Evolutionary conservation across 1,139 yeast species (phyloP), one percentile per base, ranked within the genome.

Genomic region (Suhomyces bribrorum): DNA sequence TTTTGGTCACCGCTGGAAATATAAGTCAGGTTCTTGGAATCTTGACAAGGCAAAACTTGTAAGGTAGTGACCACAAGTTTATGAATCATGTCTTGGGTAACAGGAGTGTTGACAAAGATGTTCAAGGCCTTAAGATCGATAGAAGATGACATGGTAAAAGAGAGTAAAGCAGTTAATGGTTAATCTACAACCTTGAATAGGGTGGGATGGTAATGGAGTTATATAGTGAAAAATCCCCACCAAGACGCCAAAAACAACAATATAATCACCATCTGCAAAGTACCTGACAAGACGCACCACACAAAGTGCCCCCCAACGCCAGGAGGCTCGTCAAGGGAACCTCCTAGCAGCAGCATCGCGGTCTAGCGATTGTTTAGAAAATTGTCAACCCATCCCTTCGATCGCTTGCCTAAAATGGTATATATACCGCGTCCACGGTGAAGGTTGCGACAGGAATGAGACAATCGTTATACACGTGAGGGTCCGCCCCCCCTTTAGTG

Each of bases 1-100:
- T 64, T 69, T 22, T 64, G 57, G 40, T 58, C 61, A 32, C 53
- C 48, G 13, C 51, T 52, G 15, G 56, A 44, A 18, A 41, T 42
- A 48, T 70, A 65, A 24, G 66, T 52, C 11, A 65, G 59, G 31
- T 45, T 46, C 38, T 60, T 60, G 35, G 65, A 57, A 37, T 63
- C 67, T 41, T 61, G 57, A 56, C 85, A 79, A 32, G 84, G 84
- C 34, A 81, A 66, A 27, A 81, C 82, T 54, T 79, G 84, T 38
- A 81, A 64, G 7, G 86, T 78, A 34, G 74, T 69, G 33, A 77
- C 81, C 41, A 81, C 86, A 45, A 81, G 57, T 53, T 76, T 79
- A 54, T 80, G 82, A 47, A 81, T 70, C 83, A 81, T 80, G 45
- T 81, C 85, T 50, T 77, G 81, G 17, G 83, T 69, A 38, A 81